Evolutionary conservation across 495 filamentous ascomycete species (phyloP), one percentile per base, ranked within the genome.

Genomic region (Podospora tetraspora): DNA sequence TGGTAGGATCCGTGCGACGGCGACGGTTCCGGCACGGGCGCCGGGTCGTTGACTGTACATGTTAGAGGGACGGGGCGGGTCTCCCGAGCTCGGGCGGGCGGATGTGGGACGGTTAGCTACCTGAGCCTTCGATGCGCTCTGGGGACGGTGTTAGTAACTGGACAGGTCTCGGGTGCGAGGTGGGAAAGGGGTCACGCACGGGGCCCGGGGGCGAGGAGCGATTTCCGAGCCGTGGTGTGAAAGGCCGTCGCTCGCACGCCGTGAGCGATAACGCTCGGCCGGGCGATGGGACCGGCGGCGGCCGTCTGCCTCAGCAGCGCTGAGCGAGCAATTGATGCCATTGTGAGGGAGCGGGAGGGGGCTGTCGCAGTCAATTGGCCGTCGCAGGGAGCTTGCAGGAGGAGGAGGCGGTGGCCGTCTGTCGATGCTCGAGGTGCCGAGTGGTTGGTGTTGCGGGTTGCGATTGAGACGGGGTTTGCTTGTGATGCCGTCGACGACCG

Each of bases 1-100:
- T 99, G 95, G 85, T 98, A 98, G 79, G 91, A 94, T 64, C 95
- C 96, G 79, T 98, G 89, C 23, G 86, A 82, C 19, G 93, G 88
- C 64, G 85, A 87, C 56, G 91, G 71, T 11, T 84, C 71, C 27
- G 92, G 93, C n/a, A 97, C 76, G 27, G 86, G 87, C 59, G 86
- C 90, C 64, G 95, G 84, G 77, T 98, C 95, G 81, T 99, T 99
- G 72, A 91, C 91, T 96, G 77, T 3, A 71, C 29, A 68, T 77
- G 76, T 77, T 67, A 66, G 62, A 70, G 30, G 32, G 34, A 61
- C 66, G 60, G 66, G n/a, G 12, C 23, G 19, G 29, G 43, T 24
- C 27, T 57, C 13, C 27, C 27, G 23, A 10, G 16, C 24, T 60
- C 6, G 63, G 69, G 66, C 68, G 29, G 63, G 25, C 12, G 57